These are phyloP conservation scores for Trametes polyzona DNA, from an alignment of 1,284 basidiomycete species.

Conservation along the genomic window DNA sequence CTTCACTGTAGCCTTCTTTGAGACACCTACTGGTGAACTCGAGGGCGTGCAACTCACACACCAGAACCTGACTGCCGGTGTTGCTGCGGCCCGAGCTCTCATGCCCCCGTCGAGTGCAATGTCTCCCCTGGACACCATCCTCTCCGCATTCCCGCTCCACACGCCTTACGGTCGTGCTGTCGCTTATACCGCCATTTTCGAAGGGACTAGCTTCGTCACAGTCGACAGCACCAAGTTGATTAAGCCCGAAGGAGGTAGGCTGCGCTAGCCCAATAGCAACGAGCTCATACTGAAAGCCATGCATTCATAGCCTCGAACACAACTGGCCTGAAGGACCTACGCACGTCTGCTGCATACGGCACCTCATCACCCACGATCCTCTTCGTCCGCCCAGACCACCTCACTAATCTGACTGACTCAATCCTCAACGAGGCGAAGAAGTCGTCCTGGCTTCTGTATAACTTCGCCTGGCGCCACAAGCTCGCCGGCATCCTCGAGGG, in stretches of 20 bases:
- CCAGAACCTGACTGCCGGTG: constrained; percentile 78
- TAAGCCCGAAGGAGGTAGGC: constrained; percentile 47
- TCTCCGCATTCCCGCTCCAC: constrained; percentile 72
- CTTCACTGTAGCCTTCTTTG: constrained; percentile 70
- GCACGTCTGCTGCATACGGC: constrained; percentile 51
- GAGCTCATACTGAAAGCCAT: background rate
- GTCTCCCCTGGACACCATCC: constrained; percentile 69
- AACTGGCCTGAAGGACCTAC: constrained; percentile 47
- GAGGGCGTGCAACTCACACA: constrained; percentile 72
- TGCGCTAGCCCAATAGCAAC: background rate
- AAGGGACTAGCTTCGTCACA: constrained; percentile 73
- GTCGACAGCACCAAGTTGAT: constrained; percentile 59
- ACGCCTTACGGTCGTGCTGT: constrained; percentile 74
- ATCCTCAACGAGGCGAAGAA: constrained; percentile 59
- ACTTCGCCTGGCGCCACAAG: constrained; percentile 77
- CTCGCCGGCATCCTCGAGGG: constrained; percentile 65
- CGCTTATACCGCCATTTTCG: constrained; percentile 75
- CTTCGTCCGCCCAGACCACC: constrained; percentile 63
- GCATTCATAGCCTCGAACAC: background rate
- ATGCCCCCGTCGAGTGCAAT: constrained; percentile 66
- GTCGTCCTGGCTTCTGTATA: constrained; percentile 53
- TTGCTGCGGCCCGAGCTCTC: constrained; percentile 68
- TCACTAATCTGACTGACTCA: constrained; percentile 51
- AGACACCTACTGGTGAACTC: constrained; percentile 52
- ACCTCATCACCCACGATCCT: constrained; percentile 72